Evolutionary conservation across 441 rosid species (phyloP).

Genomic region (Adansonia grandidieri): DNA sequence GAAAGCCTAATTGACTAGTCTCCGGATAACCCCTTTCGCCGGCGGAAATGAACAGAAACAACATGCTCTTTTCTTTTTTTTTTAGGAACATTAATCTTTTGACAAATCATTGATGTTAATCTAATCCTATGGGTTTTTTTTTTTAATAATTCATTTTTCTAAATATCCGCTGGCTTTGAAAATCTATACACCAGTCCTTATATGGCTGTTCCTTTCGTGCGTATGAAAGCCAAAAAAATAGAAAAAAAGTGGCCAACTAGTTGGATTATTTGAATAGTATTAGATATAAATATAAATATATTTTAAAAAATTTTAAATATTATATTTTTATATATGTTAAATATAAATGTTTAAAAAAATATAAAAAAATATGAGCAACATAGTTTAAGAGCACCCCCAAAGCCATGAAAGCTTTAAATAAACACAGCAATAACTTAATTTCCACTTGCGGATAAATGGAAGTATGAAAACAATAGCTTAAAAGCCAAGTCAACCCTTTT

Average conservation of each 20-base stretch:
- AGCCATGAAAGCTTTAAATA: slow-evolving; percentile 5
- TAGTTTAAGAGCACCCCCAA: not conserved
- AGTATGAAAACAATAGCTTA: not conserved
- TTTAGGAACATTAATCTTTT: not conserved
- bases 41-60: not conserved
- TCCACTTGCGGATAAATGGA: slow-evolving; percentile 4
- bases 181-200: not conserved
- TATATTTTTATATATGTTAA: too few species aligned
- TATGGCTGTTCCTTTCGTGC: not conserved
- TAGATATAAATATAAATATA: too few species aligned
- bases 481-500: slow-evolving; percentile 18
- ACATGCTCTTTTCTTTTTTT: not conserved
- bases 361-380: too few species aligned
- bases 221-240: not conserved
- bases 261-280: too few species aligned
- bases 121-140: not conserved
- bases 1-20: too few species aligned
- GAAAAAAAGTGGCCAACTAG: not conserved
- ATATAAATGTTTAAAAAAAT: too few species aligned
- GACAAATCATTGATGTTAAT: not conserved
- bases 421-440: not conserved
- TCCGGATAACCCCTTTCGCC: not conserved
- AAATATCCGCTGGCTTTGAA: not conserved
- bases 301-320: too few species aligned
- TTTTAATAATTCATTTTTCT: too few species aligned